These are phyloP conservation scores for Paramecium biaurelia DNA, from an alignment of 73 alveolate genomes.

Conservation along the genomic window DNA sequence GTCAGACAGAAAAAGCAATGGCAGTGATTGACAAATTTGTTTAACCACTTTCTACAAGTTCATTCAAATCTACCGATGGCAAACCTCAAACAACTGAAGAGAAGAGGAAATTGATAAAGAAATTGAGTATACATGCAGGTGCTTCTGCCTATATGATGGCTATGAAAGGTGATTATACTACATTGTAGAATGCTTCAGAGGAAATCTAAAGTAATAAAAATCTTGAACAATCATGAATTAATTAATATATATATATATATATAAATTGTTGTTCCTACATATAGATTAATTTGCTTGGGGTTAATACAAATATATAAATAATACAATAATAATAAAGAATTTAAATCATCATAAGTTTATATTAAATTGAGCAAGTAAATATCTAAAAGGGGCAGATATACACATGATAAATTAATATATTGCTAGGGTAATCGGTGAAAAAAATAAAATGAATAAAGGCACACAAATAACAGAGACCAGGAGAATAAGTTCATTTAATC, in stretches of 20 bases:
- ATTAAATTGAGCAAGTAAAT: too few relatives aligned
- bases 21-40: not conserved
- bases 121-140: not conserved
- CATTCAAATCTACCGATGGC: not conserved
- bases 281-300: not conserved
- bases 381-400: too few relatives aligned
- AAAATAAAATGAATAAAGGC: too few relatives aligned
- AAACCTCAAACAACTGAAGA: not conserved
- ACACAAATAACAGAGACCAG: too few relatives aligned
- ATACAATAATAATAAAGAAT: too few relatives aligned
- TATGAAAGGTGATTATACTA: not conserved
- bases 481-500: too few relatives aligned
- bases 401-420: too few relatives aligned
- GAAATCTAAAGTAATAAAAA: not conserved
- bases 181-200: not conserved
- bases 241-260: not conserved
- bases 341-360: too few relatives aligned
- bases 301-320: not conserved
- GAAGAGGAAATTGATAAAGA: not conserved
- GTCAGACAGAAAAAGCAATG: not conserved
- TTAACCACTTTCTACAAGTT: not conserved
- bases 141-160: constrained; percentile 26
- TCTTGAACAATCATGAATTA: not conserved
- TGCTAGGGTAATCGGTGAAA: too few relatives aligned
- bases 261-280: not conserved